phyloP scores from a whole-genome alignment of 1,284 basidiomycete genomes.

The Kalmanozyma brasiliensis region DNA sequence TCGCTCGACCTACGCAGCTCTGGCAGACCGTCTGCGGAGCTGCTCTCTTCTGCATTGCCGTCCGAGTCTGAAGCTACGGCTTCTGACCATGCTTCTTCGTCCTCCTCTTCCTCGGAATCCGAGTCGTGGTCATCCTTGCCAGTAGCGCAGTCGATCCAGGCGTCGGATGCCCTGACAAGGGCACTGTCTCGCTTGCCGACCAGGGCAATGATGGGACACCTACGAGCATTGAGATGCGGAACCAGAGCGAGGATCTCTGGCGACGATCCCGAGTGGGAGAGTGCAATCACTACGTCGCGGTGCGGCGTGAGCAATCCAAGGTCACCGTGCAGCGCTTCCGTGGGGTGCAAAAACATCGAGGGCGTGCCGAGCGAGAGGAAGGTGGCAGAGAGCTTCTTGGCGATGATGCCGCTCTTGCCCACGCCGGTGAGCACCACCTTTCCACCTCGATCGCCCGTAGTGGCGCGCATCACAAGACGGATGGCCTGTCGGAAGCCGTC shows the following conservation, averaged over 20 bases:
- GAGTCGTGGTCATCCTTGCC: conserved; percentile 60
- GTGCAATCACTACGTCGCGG: conserved; percentile 66
- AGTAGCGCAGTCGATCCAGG: conserved; percentile 66
- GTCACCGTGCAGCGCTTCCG: conserved; percentile 69
- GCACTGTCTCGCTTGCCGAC: conserved; percentile 62
- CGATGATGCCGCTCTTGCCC: conserved; percentile 68
- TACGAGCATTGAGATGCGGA: conserved; percentile 63
- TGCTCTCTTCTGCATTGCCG: not conserved
- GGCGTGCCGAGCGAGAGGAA: conserved; percentile 66
- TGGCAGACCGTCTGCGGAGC: not conserved
- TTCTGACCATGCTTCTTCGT: not conserved
- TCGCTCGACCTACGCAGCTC: conserved; percentile 11
- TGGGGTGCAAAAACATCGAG: conserved; percentile 68
- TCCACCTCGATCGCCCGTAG: conserved; percentile 55
- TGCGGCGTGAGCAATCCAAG: conserved; percentile 67
- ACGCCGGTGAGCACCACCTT: conserved; percentile 69
- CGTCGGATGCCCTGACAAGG: conserved; percentile 64
- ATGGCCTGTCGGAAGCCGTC: conserved; percentile 51
- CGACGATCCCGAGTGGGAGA: conserved; percentile 69
- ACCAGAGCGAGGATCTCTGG: conserved; percentile 67
- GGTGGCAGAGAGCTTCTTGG: conserved; percentile 60
- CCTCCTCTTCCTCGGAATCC: conserved; percentile 38
- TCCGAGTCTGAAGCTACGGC: conserved; percentile 1
- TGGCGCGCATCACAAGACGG: conserved; percentile 46
- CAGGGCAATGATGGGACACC: conserved; percentile 66